Evolutionary conservation across 257 asterid species (phyloP), one percentile per base, ranked within the genome.

Genomic region (Linderniella brevidens): DNA sequence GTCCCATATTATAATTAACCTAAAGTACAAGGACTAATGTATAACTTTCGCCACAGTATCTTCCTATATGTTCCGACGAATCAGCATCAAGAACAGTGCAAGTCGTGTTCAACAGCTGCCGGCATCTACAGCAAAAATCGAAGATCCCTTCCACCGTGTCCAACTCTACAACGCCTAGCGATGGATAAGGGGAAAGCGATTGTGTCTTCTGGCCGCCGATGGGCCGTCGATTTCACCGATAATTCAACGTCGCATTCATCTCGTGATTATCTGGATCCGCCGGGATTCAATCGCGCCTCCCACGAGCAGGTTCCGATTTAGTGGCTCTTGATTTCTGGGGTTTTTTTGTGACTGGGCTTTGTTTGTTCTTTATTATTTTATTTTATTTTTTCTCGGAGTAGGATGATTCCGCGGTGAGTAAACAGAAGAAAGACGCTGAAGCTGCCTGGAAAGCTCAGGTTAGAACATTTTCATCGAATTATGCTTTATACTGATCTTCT

Each of bases 341-440:
- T 13, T 1, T 10, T 41, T 16, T 13, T 49, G n/a, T n/a, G n/a
- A n/a, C n/a, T 43, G 52, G 17, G 15, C 49, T 40, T 42, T 44
- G n/a, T 5, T 40, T 39, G 1, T 39, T 10, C 3, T 10, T 39
- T 11, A 9, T 10, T 10, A 3, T 9, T 39, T 39, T 39, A 37
- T 36, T 35, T 32, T 39, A 37, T 36, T 35, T 32, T 50, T 12
- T 19, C 48, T 38, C 17, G 35, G 17, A 14, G 17, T 58, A 88
- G 95, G 97, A 88, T 60, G 95, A 84, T 72, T 84, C 93, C 13
- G 58, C 92, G 12, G 62, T 67, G 61, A 72, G 73, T 55, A 73
- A 77, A 37, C 93, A 80, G 62, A 83, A 87, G 92, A 87, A 83
- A 76, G 94, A 80, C 44, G 86, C 95, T 42, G 95, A 84, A 70